Percentiles rank a stretch among this genome's conserved stretches.
Evolutionary conservation across 176 grass and related monocot species (phyloP).

Genomic region (Leersia perrieri): DNA sequence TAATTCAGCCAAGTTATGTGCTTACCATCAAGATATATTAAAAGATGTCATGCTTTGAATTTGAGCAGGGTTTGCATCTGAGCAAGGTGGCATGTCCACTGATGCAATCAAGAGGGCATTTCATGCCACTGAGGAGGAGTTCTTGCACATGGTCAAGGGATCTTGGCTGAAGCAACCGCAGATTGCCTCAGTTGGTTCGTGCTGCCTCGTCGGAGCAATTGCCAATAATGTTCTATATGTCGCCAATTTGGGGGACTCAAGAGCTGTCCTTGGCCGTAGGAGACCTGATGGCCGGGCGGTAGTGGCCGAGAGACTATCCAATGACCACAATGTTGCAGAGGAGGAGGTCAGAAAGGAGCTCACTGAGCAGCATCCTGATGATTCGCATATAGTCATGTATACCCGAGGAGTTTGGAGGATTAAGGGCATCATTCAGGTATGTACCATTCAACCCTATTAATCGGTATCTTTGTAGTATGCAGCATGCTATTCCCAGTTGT

Average conservation of each 20-base stretch:
- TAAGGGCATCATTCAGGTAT: constrained; percentile 44
- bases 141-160: constrained; percentile 19
- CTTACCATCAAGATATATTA: not conserved
- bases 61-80: not conserved
- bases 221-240: constrained; percentile 11
- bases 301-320: constrained; percentile 10
- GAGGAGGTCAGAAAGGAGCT: constrained; percentile 38
- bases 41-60: not conserved
- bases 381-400: constrained; percentile 22
- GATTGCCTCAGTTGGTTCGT: constrained; percentile 32
- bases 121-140: constrained; percentile 34
- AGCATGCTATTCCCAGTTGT: not conserved
- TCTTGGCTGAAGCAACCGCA: constrained; percentile 10
- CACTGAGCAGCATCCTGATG: constrained; percentile 32
- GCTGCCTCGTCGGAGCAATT: constrained; percentile 38
- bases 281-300: not conserved
- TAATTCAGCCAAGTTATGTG: not conserved
- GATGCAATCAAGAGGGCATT: constrained; percentile 38
- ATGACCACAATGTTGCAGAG: constrained; percentile 37
- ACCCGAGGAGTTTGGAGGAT: constrained; percentile 34
- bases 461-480: not conserved
- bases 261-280: constrained; percentile 24
- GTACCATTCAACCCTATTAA: not conserved
- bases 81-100: constrained; percentile 27
- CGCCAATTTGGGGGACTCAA: constrained; percentile 44